Base-by-base conservation (phyloP, 352 stramenopile species). In the Thraustochytrium sp. region DNA sequence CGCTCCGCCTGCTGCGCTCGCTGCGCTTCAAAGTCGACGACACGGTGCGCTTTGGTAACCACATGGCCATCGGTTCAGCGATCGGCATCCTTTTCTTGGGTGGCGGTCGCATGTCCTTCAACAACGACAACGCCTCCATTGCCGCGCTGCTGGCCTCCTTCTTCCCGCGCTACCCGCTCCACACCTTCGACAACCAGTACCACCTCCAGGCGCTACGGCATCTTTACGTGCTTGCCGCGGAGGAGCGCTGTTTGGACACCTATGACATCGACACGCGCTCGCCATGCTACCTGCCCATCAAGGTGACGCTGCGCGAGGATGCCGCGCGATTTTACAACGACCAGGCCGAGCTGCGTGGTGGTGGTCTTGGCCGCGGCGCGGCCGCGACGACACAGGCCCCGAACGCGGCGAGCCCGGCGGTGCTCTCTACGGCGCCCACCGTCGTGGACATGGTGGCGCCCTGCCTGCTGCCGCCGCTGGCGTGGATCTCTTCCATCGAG, bases 41-140 rank as follows among this genome's bases (percentile, higher is more conserved):
- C 49, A 74, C 84, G 62, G 91, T 97, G 44, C 94, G 91, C 13
- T 98, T 98, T 77, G 97, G 97, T 8, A 96, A 94, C 44, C 96
- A 99, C 88, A 97, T 98, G 94, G 90, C 92, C 18, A 90, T 97
- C 56, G 94, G 90, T 51, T 93, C 95, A 87, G 92, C 95, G 31
- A 97, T 98, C 37, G 96, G 96, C 0, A 87, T 99, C 64, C 88
- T 99, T 5, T 99, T 99, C 78, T 82, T 99, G 3, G 95, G 96
- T 36, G 94, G 95, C 46, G 97, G 97, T 0, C 94, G 93, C 65
- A 92, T 90, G 21, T 98, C 95, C 0, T 86, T 99, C 13, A 90
- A 88, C 9, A 86, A 88, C 44, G 87, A 89, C 49, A 89, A 91
- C 29, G 86, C 91, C 76, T 94, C 97, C 63, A 95, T 99, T 62